These are phyloP conservation scores for Coemansia sp. DNA, from an alignment of 192 early-diverging fungal genomes.

Conservation along the genomic window DNA sequence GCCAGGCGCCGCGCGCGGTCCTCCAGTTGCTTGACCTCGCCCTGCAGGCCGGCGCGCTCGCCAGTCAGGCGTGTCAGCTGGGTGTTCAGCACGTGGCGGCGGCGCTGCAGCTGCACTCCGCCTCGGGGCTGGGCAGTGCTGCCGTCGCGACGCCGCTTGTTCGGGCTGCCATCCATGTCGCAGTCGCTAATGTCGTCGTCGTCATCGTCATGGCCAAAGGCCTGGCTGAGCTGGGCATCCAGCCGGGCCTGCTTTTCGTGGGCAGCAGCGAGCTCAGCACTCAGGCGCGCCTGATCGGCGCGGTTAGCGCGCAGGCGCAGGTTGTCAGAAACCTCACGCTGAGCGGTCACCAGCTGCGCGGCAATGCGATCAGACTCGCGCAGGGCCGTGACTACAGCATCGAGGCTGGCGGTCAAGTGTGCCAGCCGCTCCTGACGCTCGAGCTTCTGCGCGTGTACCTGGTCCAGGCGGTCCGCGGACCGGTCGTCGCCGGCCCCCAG, in stretches of 20 bases:
- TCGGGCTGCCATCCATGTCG: slow-evolving; percentile 3
- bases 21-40: slow-evolving; percentile 81
- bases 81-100: slow-evolving; percentile 34
- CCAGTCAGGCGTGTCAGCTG: slow-evolving; percentile 41
- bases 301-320: slow-evolving; percentile 27
- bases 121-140: slow-evolving; percentile 16
- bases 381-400: slow-evolving; percentile 48
- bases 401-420: slow-evolving; percentile 31
- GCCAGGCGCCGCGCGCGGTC: slow-evolving; percentile 61
- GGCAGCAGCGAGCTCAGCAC: slow-evolving; percentile 34
- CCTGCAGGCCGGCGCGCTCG: slow-evolving; percentile 57
- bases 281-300: slow-evolving; percentile 37
- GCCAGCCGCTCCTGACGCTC: slow-evolving; percentile 42
- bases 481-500: slow-evolving; percentile 13
- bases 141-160: slow-evolving; percentile 23
- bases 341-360: slow-evolving; percentile 38
- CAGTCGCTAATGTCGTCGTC: slow-evolving; percentile 8
- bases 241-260: slow-evolving; percentile 28
- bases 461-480: slow-evolving; percentile 31
- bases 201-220: slow-evolving; percentile 23
- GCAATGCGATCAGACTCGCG: slow-evolving; percentile 46
- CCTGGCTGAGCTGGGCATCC: slow-evolving; percentile 32
- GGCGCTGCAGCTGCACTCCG: slow-evolving; percentile 31
- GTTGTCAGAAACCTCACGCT: slow-evolving; percentile 42
- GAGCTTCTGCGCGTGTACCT: slow-evolving; percentile 27